phyloP scores from a whole-genome alignment of 176 grass and related monocot genomes.

The Eleusine coracana region DNA sequence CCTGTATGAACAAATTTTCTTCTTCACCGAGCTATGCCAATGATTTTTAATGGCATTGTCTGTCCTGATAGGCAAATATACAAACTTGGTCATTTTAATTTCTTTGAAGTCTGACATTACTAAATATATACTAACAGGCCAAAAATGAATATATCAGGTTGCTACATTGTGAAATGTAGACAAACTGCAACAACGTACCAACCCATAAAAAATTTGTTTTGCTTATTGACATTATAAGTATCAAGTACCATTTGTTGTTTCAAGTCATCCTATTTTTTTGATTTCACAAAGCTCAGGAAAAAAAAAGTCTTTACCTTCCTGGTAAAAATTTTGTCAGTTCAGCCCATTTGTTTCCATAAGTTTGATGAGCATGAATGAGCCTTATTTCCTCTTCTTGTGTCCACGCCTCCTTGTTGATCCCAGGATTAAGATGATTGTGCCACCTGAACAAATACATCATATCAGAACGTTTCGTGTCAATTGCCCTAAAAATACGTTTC shows the following conservation, averaged over 20 bases:
- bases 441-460: slow-evolving; percentile 58
- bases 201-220: slow-evolving; percentile 19
- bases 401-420: slow-evolving; percentile 92
- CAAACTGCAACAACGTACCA: slow-evolving; percentile 26
- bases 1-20: slow-evolving; percentile 79
- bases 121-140: neutral
- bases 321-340: slow-evolving; percentile 88
- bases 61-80: slow-evolving; percentile 64
- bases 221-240: neutral
- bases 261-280: slow-evolving; percentile 14
- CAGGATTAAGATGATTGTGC: slow-evolving; percentile 97
- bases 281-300: neutral
- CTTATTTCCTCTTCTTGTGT: slow-evolving; percentile 89
- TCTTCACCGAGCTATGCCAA: slow-evolving; percentile 93
- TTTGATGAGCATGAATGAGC: slow-evolving; percentile 76
- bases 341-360: slow-evolving; percentile 96
- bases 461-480: neutral
- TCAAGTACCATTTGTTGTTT: neutral
- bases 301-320: slow-evolving; percentile 60
- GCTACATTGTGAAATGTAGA: slow-evolving; percentile 1
- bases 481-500: no score
- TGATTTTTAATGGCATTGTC: slow-evolving; percentile 99
- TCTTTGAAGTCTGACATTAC: slow-evolving; percentile 3
- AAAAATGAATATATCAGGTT: neutral
- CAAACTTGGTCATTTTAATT: slow-evolving; percentile 27